Evolutionary conservation across 83 land plant genomes (phyloP), one percentile per base, ranked within the genome.

Genomic region (Isoetes engelmannii): DNA sequence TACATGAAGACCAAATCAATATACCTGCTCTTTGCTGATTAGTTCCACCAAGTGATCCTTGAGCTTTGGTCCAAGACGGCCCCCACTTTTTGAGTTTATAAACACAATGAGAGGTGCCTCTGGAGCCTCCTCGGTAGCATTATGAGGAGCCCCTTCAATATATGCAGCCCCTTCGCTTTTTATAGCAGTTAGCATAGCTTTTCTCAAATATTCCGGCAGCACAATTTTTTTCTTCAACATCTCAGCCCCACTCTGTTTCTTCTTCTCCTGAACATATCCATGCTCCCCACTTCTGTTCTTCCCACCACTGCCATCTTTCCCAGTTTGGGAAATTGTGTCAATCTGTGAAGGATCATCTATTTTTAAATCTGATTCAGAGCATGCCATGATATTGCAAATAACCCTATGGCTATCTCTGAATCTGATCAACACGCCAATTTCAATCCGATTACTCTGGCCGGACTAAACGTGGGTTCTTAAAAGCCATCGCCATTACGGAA

Each of bases 61-160:
- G 9, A 92, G 82, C 45, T 57, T 77, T 5, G 88, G 87, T n/a
- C 97, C 97, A 41, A 85, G 79, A 4, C 87, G 80, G 4, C 97
- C 97, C 0, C 97, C 97, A 68, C 97, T 92, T 13, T 71, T 74
- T 8, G 97, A 81, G 59, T 92, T 92, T 13, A 92, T 70, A 54
- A 92, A 86, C 5, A 86, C 84, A 9, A 92, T 75, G 46, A 92
- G 50, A 3, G 97, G 95, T 44, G 71, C 68, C 69, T 79, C 82
- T 5, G 92, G 87, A 19, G 83, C 74, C 19, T 68, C 68, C 15
- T 37, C 57, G 41, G 7, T 13, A 44, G 64, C 63, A 17, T 75
- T 82, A 56, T 47, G 62, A 17, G 45, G 50, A 45, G 70, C 63
- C 65, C 51, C 81, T 37, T 62, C 70, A 4, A 44, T 74, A 60